Conservation (phyloP, 1,284 basidiomycete genomes). For the Ganoderma boninense region DNA sequence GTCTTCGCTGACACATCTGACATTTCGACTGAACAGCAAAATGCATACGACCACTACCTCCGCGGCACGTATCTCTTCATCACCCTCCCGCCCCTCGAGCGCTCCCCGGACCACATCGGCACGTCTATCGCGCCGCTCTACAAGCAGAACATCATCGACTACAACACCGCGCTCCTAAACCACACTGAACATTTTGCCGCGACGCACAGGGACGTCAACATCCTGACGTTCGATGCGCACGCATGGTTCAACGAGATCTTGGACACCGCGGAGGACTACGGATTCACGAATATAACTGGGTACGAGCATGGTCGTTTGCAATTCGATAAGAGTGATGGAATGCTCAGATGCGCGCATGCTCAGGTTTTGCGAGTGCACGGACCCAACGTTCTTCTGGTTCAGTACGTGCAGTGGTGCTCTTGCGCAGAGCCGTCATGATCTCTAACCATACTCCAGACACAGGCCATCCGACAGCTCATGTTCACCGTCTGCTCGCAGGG, state of each 20-base stretch:
- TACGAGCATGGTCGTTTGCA: not conserved
- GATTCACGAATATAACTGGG: conserved; percentile 60
- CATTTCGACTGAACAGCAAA: conserved; percentile 43
- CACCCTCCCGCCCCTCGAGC: conserved; percentile 62
- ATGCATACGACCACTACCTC: conserved; percentile 51
- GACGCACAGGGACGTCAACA: conserved; percentile 48
- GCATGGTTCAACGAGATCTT: conserved; percentile 56
- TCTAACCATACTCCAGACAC: conserved; percentile 43
- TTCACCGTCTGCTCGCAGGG: conserved; percentile 54
- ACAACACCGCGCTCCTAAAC: conserved; percentile 50
- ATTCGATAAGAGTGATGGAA: not conserved
- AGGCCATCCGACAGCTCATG: conserved; percentile 58
- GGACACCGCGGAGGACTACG: conserved; percentile 49
- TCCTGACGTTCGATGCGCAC: conserved; percentile 60
- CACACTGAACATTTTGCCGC: conserved; percentile 47
- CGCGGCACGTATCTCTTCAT: conserved; percentile 58
- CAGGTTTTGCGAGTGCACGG: conserved; percentile 56
- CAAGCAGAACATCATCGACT: conserved; percentile 50
- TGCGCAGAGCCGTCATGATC: not conserved
- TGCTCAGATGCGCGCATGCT: not conserved
- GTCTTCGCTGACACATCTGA: too few relatives aligned
- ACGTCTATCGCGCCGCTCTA: conserved; percentile 42
- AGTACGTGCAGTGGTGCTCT: conserved; percentile 46
- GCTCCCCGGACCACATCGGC: conserved; percentile 49
- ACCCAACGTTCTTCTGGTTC: conserved; percentile 61